Evolutionary conservation across 192 early-diverging fungal species (phyloP), one percentile per base, ranked within the genome.

Genomic region (Haplosporangium gracile): DNA sequence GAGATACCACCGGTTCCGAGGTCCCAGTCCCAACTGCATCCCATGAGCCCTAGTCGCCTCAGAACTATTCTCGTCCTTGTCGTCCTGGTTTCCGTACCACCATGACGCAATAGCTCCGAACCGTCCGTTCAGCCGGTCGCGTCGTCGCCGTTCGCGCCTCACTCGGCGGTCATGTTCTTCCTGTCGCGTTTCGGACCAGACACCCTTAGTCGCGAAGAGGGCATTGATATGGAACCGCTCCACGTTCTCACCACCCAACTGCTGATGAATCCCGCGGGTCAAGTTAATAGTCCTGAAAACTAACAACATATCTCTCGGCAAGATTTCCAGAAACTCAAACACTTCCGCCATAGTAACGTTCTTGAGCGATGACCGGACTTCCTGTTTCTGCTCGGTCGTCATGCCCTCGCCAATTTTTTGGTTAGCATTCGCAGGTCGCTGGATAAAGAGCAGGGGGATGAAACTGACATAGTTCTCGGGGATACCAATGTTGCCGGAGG

Each of bases 241-340:
- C 15, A 87, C 87, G 53, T 89, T 88, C n/a, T 82, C 83, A 4
- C 90, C 90, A 11, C 89, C 90, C 3, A 92, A 63, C 75, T 91
- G 87, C 38, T 88, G 77, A 77, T 92, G 92, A 24, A 92, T 88
- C 16, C 88, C 88, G 3, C 88, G 88, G 2, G 91, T 86, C 60
- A 92, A 65, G 63, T 92, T 90, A n/a, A 88, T 87, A 24, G 89
- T 89, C 38, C 92, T 88, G 76, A 91, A 90, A 36, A 91, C 84
- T 68, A 92, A 57, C 36, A 92, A 81, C 89, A 92, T 90, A 36
- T 92, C 92, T 9, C 92, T 77, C 0, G 92, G 92, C 38, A 92
- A 73, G 51, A 79, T 53, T 73, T 92, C 92, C 70, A 92, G 65
- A 68, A 92, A 91, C 78, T 86, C 85, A 72, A 92, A 87, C 2